These are phyloP conservation scores for Coemansia sp. DNA, from an alignment of 192 early-diverging fungal genomes.

Conservation along the genomic window DNA sequence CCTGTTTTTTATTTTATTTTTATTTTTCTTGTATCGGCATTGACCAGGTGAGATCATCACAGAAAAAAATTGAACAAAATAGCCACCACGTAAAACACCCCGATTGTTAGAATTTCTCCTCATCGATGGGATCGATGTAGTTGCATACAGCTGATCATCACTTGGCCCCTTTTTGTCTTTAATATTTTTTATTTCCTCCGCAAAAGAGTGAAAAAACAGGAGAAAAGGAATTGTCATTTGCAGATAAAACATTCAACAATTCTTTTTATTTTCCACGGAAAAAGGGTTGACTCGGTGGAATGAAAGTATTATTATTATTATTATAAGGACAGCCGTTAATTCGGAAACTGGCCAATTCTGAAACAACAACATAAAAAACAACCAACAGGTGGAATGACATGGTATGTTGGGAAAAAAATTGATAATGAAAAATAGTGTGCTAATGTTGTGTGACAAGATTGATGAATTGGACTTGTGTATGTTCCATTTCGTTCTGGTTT, in stretches of 20 bases:
- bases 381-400: background rate
- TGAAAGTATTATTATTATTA: background rate
- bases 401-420: background rate
- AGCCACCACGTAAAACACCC: background rate
- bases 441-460: too few species aligned
- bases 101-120: conserved; percentile 4
- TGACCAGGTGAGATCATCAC: background rate
- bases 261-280: background rate
- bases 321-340: background rate
- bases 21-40: background rate
- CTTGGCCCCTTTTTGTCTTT: background rate
- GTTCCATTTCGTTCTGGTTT: too few species aligned
- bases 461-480: too few species aligned
- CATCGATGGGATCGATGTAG: conserved; percentile 13
- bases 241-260: background rate
- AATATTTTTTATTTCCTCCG: background rate
- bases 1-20: background rate
- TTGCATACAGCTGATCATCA: conserved; percentile 6
- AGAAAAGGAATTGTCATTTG: background rate
- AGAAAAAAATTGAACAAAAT: background rate
- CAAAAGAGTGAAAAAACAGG: background rate
- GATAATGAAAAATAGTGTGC: too few species aligned
- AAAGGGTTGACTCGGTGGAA: conserved; percentile 9
- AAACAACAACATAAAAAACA: background rate
- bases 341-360: background rate